Base-by-base conservation (phyloP, 2,329 filamentous ascomycete genomes). In the Fusarium sp. region DNA sequence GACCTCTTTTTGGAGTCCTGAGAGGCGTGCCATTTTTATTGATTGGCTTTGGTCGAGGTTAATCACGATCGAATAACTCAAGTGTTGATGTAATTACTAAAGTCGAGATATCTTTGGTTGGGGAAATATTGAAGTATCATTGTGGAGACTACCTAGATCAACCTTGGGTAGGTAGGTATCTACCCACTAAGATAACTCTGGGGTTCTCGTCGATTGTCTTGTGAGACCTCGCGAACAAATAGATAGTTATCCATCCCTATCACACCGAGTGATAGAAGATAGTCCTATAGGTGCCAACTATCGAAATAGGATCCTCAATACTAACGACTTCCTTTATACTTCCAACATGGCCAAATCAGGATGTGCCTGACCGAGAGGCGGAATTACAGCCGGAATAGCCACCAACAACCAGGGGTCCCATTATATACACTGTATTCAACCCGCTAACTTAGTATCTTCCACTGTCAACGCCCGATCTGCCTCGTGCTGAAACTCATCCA, bases 1-100 rank as follows among this genome's bases (percentile, higher is more conserved):
- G 8, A 98, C 96, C 79, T 98, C 94, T 78, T 90, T 92, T 81
- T 98, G 96, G n/a, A 98, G 86, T 41, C 96, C 96, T 13, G 95
- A 97, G 32, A 95, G 86, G 61, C 79, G 79, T 55, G 74, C 78
- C 71, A 75, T 78, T 30, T 17, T 63, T 24, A 30, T 50, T 69
- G 22, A 47, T 53, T 36, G 13, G n/a, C n/a, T 61, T 50, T 28
- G 26, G 26, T 15, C 4, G 12, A 35, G 44, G 44, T 54, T 39
- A 32, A 47, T 22, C 39, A n/a, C 42, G 47, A 50, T 62, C 45
- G 44, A 51, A n/a, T 35, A 18, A 38, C 35, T 20, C n/a, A 47
- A 30, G 38, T 55, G 63, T 42, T 75, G 47, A 64, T 73, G 67
- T 71, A 54, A 39, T 13, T 41, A 50, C 18, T 24, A 22, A 60